Evolutionary conservation across 495 filamentous ascomycete genomes (phyloP).

Genomic region (Tuber microsphaerosporum): DNA sequence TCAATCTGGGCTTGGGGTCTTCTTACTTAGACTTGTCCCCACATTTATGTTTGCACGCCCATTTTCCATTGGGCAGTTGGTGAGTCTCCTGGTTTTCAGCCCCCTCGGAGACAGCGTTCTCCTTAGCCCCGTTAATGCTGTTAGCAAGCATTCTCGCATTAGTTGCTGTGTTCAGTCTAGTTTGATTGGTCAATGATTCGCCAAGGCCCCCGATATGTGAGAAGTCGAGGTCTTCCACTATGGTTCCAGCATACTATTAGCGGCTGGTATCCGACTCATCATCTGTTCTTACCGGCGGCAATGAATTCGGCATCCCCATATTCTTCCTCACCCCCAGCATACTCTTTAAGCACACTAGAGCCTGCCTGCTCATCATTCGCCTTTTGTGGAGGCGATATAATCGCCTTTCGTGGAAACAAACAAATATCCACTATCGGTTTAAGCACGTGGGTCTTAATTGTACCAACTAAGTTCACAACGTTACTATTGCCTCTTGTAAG

Average conservation of each 20-base stretch:
- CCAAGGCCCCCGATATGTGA: constrained; percentile 47
- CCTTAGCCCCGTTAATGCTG: neutral
- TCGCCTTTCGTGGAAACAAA: constrained; percentile 46
- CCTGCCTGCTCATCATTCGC: constrained; percentile 7
- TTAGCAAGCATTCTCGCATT: constrained; percentile 20
- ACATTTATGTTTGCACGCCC: constrained; percentile 79
- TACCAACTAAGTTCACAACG: constrained; percentile 57
- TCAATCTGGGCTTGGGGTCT: constrained; percentile 15
- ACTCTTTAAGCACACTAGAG: constrained; percentile 24
- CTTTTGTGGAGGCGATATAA: neutral
- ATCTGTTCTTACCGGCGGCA: constrained; percentile 45
- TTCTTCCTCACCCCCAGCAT: constrained; percentile 20
- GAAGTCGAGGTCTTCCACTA: constrained; percentile 41
- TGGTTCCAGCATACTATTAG: neutral
- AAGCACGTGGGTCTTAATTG: constrained; percentile 55
- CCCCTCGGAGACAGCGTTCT: neutral
- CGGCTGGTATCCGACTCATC: neutral
- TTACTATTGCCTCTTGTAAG: neutral
- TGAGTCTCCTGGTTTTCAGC: constrained; percentile 42
- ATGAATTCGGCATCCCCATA: constrained; percentile 48
- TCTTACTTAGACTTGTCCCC: constrained; percentile 60
- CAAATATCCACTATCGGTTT: constrained; percentile 55
- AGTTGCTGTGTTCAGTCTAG: constrained; percentile 6
- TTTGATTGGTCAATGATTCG: constrained; percentile 12
- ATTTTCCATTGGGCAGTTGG: constrained; percentile 72